Conservation (phyloP, 768 basidiomycete genomes). For the Lentinus tigrinus region DNA sequence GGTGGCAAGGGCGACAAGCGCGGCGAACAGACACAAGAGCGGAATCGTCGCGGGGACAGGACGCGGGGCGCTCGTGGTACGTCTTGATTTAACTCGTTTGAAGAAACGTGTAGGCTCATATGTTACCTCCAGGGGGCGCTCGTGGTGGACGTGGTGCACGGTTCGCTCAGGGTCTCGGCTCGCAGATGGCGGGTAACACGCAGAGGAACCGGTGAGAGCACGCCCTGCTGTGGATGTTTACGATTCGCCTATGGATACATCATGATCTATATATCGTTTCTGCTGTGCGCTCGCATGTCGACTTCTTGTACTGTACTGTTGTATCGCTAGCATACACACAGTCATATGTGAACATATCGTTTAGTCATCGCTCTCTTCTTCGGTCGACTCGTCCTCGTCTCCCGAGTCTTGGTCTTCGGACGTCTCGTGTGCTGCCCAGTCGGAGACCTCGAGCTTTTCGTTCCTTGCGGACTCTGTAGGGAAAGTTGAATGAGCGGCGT, state of each 20-base stretch:
- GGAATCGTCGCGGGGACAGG: conserved; percentile 70
- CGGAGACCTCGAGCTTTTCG: conserved; percentile 56
- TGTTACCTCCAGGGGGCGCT: conserved; percentile 48
- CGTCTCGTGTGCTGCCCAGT: conserved; percentile 45
- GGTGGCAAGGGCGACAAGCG: conserved; percentile 76
- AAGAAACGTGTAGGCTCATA: not conserved
- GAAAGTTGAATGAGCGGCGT: not conserved
- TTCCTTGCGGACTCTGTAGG: conserved; percentile 50
- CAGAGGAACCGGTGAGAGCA: conserved; percentile 25
- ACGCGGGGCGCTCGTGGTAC: conserved; percentile 61
- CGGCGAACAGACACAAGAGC: conserved; percentile 75
- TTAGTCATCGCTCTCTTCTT: conserved; percentile 18
- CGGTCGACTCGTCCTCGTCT: conserved; percentile 25
- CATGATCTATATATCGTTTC: conserved; percentile 5
- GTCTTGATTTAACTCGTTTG: conserved; percentile 11
- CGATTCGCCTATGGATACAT: conserved; percentile 13
- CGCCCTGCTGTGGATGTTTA: not conserved
- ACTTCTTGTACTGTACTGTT: conserved; percentile 20
- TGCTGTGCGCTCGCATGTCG: conserved; percentile 13
- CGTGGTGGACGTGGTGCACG: conserved; percentile 70
- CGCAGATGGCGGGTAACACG: conserved; percentile 59
- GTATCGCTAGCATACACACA: conserved; percentile 20
- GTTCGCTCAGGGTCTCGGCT: conserved; percentile 83
- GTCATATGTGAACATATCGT: conserved; percentile 16
- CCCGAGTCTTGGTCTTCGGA: conserved; percentile 26